Evolutionary conservation across 495 filamentous ascomycete genomes (phyloP), one percentile per base, ranked within the genome.

Genomic region (Penicillium alfredii): DNA sequence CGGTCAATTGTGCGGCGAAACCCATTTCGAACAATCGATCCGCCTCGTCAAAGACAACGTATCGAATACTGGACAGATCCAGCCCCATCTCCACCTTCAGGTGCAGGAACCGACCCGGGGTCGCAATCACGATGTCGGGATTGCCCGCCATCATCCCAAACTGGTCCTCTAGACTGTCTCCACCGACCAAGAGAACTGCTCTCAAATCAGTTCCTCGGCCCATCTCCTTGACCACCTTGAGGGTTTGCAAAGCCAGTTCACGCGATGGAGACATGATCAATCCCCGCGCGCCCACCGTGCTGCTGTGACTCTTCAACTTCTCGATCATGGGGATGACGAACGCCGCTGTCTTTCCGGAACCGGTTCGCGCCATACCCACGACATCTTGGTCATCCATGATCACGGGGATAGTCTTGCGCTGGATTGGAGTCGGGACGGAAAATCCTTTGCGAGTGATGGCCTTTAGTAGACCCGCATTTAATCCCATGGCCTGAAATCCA

Each of bases 271-370:
- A 94, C 49, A 99, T 49, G 22, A 99, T 80, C 36, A 97, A 64
- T 8, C 78, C 93, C 46, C 92, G 72, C 22, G 87, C 76, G 16
- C 92, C 92, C 42, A 97, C 76, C 53, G 78, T 80, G 7, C 78
- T 78, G 51, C 82, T 94, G 53, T 99, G 92, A n/a, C 75, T 71
- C 61, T 86, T 93, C 44, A 99, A 68, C 35, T 83, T 86, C 67
- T 97, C 84, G 41, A 99, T 84, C 89, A 98, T 92, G 26, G 92
- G 92, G 38, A 98, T 90, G 4, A 98, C 87, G 57, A 98, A 98
- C 9, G 92, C 90, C 2, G 90, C 92, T 1, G 89, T 95, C 67
- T 98, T 98, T 58, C 92, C 92, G 23, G 87, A 94, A 57, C 92
- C 92, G 12, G 92, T 98, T 32, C 92, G 73, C 3, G 92, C 92